Evolutionary conservation across 2,329 filamentous ascomycete species (phyloP).

Genomic region (Xylariaceae sp.): DNA sequence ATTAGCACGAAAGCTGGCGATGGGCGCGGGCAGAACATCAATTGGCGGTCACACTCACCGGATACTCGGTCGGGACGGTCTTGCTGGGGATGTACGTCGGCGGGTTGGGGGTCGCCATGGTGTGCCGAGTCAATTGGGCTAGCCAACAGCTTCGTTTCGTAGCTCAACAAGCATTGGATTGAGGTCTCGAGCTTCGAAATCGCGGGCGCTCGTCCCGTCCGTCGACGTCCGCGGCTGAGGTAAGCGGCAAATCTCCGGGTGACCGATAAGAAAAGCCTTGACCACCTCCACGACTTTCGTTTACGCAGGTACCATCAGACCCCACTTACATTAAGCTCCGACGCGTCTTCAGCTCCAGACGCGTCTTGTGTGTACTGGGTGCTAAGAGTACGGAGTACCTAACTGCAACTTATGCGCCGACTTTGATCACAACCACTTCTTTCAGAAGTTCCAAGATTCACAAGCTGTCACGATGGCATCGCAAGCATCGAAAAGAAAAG

Average conservation of each 20-base stretch:
- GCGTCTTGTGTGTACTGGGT: no score
- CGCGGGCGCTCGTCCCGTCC: constrained; percentile 13
- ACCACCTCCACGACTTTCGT: no score
- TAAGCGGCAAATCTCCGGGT: constrained; percentile 23
- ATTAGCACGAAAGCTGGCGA: constrained; percentile 16
- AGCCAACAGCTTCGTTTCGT: constrained; percentile 15
- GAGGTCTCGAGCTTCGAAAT: constrained; percentile 19
- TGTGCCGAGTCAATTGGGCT: constrained; percentile 23
- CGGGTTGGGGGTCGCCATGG: constrained; percentile 32
- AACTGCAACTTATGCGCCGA: no score
- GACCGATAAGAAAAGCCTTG: constrained; percentile 7
- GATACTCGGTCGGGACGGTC: constrained; percentile 74
- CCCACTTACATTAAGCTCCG: no score
- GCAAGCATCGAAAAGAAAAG: no score
- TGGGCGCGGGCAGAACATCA: constrained; percentile 3
- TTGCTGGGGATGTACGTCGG: constrained; percentile 63
- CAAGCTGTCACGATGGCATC: no score
- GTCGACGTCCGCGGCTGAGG: constrained; percentile 18
- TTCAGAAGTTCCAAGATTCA: no score
- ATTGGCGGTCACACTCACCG: constrained; percentile 52
- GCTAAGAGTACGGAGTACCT: no score
- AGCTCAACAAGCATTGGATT: constrained; percentile 11
- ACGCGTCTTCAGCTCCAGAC: no score
- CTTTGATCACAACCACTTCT: no score
- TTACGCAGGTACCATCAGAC: no score